Conservation (phyloP, 2,329 filamentous ascomycete species). For the Fusarium sp. region DNA sequence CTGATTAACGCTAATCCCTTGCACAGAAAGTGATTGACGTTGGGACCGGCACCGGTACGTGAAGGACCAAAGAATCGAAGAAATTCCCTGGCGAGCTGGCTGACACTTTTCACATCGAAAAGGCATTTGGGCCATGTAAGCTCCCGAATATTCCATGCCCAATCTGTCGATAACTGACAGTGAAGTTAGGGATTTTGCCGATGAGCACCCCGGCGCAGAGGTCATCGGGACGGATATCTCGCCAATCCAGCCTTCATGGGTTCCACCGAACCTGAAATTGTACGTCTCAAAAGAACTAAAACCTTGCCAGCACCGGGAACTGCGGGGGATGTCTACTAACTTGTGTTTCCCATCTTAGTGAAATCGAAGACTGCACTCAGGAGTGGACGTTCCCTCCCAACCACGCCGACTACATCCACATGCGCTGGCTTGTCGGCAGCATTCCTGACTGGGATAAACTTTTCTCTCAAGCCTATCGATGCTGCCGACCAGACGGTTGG, state of each 20-base stretch:
- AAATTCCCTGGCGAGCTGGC: no score
- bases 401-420: not conserved
- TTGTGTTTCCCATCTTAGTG: not conserved
- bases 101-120: not conserved
- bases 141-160: not conserved
- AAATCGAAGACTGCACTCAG: not conserved
- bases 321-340: not conserved
- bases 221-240: not conserved
- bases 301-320: not conserved
- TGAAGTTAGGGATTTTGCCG: not conserved
- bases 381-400: not conserved
- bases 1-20: not conserved
- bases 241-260: not conserved
- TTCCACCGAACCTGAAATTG: not conserved
- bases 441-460: not conserved
- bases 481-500: not conserved
- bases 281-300: not conserved
- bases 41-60: slow-evolving; percentile 1
- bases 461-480: not conserved
- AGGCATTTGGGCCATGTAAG: not conserved
- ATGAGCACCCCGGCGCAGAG: not conserved
- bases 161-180: not conserved
- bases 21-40: not conserved
- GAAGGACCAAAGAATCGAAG: no score
- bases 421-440: not conserved